phyloP scores from a whole-genome alignment of 768 basidiomycete genomes.

The Butyriboletus loyo region DNA sequence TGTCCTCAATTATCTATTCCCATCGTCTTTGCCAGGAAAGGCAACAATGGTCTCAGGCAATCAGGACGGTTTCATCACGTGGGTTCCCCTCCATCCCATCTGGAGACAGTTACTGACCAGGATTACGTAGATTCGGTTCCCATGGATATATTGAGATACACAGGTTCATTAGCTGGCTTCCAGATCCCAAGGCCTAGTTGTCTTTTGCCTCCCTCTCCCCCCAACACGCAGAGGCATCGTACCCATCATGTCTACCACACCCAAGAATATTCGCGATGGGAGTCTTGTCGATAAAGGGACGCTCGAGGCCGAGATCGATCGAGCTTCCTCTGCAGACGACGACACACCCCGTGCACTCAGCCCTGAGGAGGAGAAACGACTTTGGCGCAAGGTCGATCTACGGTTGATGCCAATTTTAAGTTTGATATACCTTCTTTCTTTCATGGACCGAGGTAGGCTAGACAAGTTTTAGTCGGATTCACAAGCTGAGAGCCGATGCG shows the following conservation, averaged over 20 bases:
- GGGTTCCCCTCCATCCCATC: neutral
- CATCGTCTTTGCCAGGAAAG: too few species aligned
- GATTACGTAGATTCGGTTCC: neutral
- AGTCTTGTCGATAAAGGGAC: neutral
- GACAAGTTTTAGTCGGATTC: neutral
- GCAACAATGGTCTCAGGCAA: neutral
- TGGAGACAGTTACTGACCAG: too few species aligned
- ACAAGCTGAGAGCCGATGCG: neutral
- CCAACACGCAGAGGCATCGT: too few species aligned
- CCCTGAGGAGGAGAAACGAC: conserved; percentile 44
- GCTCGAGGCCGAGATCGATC: neutral
- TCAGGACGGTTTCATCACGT: neutral
- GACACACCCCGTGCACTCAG: conserved; percentile 5
- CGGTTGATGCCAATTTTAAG: conserved; percentile 57
- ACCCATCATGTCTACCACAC: neutral
- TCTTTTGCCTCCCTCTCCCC: too few species aligned
- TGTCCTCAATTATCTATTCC: too few species aligned
- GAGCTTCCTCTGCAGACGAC: neutral
- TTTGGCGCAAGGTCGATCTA: conserved; percentile 59
- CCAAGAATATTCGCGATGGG: neutral
- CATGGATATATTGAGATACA: neutral
- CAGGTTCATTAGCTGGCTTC: neutral
- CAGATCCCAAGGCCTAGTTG: neutral
- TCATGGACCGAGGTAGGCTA: conserved; percentile 56
- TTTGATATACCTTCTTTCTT: conserved; percentile 60